Conservation (phyloP, 192 early-diverging fungal species). For the Coemansia sp. region DNA sequence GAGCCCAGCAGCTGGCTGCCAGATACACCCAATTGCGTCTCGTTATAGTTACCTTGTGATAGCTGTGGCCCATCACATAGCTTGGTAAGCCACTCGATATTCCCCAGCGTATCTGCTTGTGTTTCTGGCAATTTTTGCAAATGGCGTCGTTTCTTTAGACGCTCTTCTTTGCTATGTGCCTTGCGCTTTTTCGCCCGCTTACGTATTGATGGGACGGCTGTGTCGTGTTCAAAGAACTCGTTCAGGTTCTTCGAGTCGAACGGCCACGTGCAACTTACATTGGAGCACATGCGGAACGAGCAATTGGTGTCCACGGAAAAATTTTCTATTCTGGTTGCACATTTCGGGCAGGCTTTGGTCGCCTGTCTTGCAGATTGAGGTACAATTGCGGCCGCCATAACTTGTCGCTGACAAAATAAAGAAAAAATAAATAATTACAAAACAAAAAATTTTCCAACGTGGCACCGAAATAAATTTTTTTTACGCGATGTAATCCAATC, state of each 20-base stretch:
- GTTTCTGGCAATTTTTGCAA: too few relatives aligned
- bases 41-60: conserved; percentile 30
- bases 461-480: not conserved
- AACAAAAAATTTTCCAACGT: too few relatives aligned
- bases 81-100: conserved; percentile 26
- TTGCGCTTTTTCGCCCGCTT: conserved; percentile 46
- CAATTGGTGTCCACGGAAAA: conserved; percentile 51
- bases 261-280: conserved; percentile 41
- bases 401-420: too few relatives aligned
- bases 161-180: too few relatives aligned
- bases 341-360: conserved; percentile 27
- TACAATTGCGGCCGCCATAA: too few relatives aligned
- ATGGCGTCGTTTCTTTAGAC: too few relatives aligned
- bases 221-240: conserved; percentile 40
- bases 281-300: conserved; percentile 43
- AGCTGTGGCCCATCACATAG: conserved; percentile 8
- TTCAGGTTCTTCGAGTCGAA: conserved; percentile 32
- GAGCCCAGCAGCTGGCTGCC: too few relatives aligned
- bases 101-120: not conserved
- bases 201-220: conserved; percentile 34
- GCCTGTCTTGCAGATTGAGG: too few relatives aligned
- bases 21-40: too few relatives aligned
- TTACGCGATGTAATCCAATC: not conserved
- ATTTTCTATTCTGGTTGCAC: conserved; percentile 19
- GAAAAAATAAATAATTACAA: too few relatives aligned